Percentiles rank a stretch among this genome's conserved stretches.
Conservation (phyloP, 257 asterid genomes). For the Cynanchum wilfordii region DNA sequence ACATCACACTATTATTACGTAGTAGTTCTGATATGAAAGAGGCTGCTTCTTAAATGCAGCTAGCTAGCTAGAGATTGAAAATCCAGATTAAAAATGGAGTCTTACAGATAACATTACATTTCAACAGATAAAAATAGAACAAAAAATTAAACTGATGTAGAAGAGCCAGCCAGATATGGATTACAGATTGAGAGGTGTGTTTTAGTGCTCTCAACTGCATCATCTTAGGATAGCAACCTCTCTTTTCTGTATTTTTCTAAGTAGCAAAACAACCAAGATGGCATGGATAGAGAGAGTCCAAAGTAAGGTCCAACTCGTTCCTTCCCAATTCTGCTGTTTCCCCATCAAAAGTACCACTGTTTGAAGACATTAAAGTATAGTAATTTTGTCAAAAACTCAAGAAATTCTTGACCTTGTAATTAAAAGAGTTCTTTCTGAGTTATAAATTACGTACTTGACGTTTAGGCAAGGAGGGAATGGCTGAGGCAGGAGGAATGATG, state of each 20-base stretch:
- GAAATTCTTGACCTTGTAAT: neutral
- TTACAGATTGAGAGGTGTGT: neutral
- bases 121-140: neutral
- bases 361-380: neutral
- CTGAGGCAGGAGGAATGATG: conserved; percentile 33
- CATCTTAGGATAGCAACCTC: neutral
- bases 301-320: conserved; percentile 73
- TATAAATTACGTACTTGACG: conserved; percentile 48
- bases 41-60: conserved; percentile 1
- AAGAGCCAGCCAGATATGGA: too few species aligned
- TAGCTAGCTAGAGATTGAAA: neutral
- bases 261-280: conserved; percentile 72
- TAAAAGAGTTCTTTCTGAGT: neutral
- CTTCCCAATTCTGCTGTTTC: conserved; percentile 50
- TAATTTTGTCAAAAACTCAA: too few species aligned
- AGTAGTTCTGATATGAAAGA: neutral
- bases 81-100: neutral
- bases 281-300: conserved; percentile 72
- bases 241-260: neutral
- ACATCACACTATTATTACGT: neutral
- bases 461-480: conserved; percentile 47
- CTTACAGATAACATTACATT: neutral
- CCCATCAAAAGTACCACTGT: conserved; percentile 36
- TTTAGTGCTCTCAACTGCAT: neutral
- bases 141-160: neutral